Evolutionary conservation across 257 asterid genomes (phyloP), one percentile per base, ranked within the genome.

Genomic region (Buddleja alternifolia): DNA sequence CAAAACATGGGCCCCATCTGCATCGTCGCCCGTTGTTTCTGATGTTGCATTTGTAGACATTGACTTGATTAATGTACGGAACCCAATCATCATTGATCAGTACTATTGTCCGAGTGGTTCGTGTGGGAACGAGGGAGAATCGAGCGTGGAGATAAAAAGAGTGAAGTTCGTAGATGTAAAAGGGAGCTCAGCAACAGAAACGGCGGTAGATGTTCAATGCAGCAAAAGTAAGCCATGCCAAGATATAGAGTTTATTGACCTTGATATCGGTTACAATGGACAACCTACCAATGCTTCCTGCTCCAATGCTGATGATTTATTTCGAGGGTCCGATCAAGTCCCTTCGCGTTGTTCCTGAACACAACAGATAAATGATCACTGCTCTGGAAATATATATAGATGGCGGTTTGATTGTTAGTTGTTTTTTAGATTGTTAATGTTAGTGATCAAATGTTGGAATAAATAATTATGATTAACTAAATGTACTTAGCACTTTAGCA

Each of bases 81-180:
- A 85, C 46, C 95, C 92, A 0, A 67, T 88, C 74, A 10, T 82
- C 23, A 82, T 88, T 11, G 95, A 88, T 66, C 95, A 88, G 10
- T 16, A 61, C 16, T 87, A 87, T 8, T 84, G 94, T 55, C 94
- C 90, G 8, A 0, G 19, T 10, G 25, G 19, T 0, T 0, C 20
- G 6, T 78, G 82, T 59, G 17, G 4, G 7, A 7, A 14, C 2
- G 8, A 48, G 39, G 77, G 79, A 1, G 76, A 79, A 17, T 79
- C 81, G n/a, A 63, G 45, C n/a, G 75, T 79, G 42, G 42, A 36
- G 14, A 79, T 79, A 10, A 67, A 39, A 45, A 67, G 65, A 8
- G 81, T 79, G 42, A 79, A 63, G 64, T 75, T 24, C 60, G 40
- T 66, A 4, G 48, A 55, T 2, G n/a, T 80, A 8, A 17, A 0